Conservation (phyloP, 116 monocot species). For the Trichopus zeylanicus region DNA sequence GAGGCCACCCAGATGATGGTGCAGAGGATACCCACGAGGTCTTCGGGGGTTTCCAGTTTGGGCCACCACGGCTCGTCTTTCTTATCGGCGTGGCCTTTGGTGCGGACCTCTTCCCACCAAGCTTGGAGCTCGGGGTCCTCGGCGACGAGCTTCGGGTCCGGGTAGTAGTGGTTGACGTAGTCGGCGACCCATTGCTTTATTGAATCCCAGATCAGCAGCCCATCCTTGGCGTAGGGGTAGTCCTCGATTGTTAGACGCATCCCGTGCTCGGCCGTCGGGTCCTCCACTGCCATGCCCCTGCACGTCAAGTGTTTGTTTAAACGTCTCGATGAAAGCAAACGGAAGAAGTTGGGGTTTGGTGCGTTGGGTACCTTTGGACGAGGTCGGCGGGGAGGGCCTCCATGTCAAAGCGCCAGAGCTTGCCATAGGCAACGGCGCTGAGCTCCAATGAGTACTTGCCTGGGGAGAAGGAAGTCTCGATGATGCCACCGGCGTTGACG, state of each 20-base stretch:
- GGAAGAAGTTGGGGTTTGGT: too few species aligned
- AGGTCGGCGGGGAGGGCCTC: slow-evolving; percentile 56
- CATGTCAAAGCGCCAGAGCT: slow-evolving; percentile 46
- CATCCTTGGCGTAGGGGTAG: slow-evolving; percentile 78
- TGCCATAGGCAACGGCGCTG: slow-evolving; percentile 31
- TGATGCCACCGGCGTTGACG: slow-evolving; percentile 43
- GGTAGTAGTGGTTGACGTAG: slow-evolving; percentile 36
- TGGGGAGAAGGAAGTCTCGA: slow-evolving; percentile 48
- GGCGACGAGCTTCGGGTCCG: slow-evolving; percentile 8
- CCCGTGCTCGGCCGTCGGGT: slow-evolving; percentile 44
- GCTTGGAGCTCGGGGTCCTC: slow-evolving; percentile 49
- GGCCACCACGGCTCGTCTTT: slow-evolving; percentile 79
- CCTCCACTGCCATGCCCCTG: slow-evolving; percentile 79
- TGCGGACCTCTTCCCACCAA: slow-evolving; percentile 65
- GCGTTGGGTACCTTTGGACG: slow-evolving; percentile 41
- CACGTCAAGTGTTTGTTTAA: too few species aligned
- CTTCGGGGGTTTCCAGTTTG: slow-evolving; percentile 15
- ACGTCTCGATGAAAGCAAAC: too few species aligned
- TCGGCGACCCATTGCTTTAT: slow-evolving; percentile 53
- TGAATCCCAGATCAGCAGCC: slow-evolving; percentile 67
- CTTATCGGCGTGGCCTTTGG: slow-evolving; percentile 69
- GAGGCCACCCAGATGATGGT: slow-evolving; percentile 76
- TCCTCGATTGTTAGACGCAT: slow-evolving; percentile 47
- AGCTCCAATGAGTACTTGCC: slow-evolving; percentile 44
- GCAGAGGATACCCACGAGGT: slow-evolving; percentile 34